These are phyloP conservation scores for Plasmodium blacklocki DNA, from an alignment of 169 alveolate species.

Conservation along the genomic window DNA sequence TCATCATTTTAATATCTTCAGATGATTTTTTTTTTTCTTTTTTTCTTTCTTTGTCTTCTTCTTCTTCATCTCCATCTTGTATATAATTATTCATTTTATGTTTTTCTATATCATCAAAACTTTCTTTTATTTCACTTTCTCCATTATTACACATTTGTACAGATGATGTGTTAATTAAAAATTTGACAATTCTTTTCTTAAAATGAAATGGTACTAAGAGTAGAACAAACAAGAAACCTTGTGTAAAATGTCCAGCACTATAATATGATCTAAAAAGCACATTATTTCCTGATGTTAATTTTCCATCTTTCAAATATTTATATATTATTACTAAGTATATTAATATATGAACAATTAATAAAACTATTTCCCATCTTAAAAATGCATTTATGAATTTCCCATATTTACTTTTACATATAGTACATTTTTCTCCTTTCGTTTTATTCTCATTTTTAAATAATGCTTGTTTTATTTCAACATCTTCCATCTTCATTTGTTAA, in stretches of 20 bases:
- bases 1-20: not conserved
- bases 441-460: conserved; percentile 4
- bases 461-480: conserved; percentile 15
- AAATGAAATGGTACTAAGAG: conserved; percentile 44
- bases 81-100: not conserved
- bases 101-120: conserved; percentile 1
- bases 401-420: conserved; percentile 10
- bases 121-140: conserved; percentile 1
- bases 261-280: conserved; percentile 19
- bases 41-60: not conserved
- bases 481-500: conserved; percentile 19
- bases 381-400: conserved; percentile 15
- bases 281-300: not conserved
- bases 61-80: conserved; percentile 2
- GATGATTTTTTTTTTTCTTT: not conserved
- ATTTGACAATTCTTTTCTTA: conserved; percentile 22
- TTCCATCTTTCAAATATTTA: conserved; percentile 24
- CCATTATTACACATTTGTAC: not conserved
- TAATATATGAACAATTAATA: conserved; percentile 20
- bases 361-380: conserved; percentile 45
- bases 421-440: conserved; percentile 12
- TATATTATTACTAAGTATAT: conserved; percentile 24
- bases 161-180: not conserved
- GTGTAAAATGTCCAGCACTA: conserved; percentile 51
- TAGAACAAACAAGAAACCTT: conserved; percentile 38